Evolutionary conservation across 2,329 filamentous ascomycete genomes (phyloP), one percentile per base, ranked within the genome.

Genomic region (Berkeleyomyces basicola): DNA sequence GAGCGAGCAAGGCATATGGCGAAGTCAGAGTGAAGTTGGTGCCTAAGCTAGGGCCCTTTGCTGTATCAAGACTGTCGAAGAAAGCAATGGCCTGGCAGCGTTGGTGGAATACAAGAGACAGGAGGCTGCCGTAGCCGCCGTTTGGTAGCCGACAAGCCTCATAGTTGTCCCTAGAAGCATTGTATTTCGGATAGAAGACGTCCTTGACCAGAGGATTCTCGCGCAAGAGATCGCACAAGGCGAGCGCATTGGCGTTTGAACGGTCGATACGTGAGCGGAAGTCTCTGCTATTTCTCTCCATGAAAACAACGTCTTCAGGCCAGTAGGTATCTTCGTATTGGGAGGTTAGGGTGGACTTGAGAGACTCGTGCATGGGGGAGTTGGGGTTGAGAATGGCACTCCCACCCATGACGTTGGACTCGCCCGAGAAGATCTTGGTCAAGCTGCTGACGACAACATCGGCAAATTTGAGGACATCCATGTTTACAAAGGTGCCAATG

Each of bases 321-420:
- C 93, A 99, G 71, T 93, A 90, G 62, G 88, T 90, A 72, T 96
- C 90, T 73, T 95, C 88, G 71, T 87, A 93, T 51, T 87, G 82
- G 7, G 73, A 71, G 3, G 75, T 74, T 71, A 88, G 82, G n/a
- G 79, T 77, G 4, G 76, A 70, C 70, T 90, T 92, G n/a, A 99
- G 73, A 0, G 74, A 68, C 2, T 71, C 62, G 72, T 96, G 96
- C 74, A 86, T 87, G 55, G 75, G 82, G n/a, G 84, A 77, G 63
- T 84, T 81, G 0, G 82, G 82, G 69, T 85, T 85, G 55, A 85
- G 71, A 61, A 85, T 81, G 55, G 79, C 75, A 67, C 85, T 87
- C 63, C 93, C 93, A 64, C 91, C 93, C 92, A 97, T 97, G 67
- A 99, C 93, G 72, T 99, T 97, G 72, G 89, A 93, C 73, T 96